Conservation (phyloP, 805 yeast genomes). For the Myxozyma geophila region DNA sequence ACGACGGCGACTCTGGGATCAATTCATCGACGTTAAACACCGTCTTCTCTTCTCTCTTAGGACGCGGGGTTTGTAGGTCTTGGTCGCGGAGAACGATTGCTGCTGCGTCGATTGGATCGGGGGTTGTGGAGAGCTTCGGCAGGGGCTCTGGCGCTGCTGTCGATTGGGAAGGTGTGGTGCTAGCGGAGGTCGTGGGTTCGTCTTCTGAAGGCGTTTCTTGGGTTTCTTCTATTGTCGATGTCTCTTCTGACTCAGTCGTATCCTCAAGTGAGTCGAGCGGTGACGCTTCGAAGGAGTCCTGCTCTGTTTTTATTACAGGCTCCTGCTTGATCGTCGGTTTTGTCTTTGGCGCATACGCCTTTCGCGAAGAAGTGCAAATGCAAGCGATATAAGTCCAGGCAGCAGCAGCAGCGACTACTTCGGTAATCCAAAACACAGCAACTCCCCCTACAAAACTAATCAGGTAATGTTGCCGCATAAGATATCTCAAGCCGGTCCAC, state of each 20-base stretch:
- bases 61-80: background rate
- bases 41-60: background rate
- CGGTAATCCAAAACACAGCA: conserved; percentile 41
- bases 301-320: no score
- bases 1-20: conserved; percentile 13
- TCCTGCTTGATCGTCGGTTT: no score
- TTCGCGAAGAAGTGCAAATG: background rate
- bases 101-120: conserved; percentile 5
- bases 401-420: conserved; percentile 27
- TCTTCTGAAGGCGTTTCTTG: no score
- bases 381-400: conserved; percentile 16
- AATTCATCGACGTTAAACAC: conserved; percentile 4
- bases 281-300: no score
- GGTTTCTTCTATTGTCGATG: no score
- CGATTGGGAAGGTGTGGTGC: no score
- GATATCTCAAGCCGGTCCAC: conserved; percentile 44
- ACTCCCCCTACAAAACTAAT: conserved; percentile 40
- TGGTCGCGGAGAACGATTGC: conserved; percentile 8
- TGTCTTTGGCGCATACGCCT: no score
- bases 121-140: background rate
- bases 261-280: no score
- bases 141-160: no score
- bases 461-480: conserved; percentile 41
- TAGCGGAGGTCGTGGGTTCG: no score
- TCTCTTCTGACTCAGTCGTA: no score